Percentiles rank a stretch among this genome's conserved stretches.
phyloP scores from a whole-genome alignment of 371 early-diverging fungal genomes.

The Haplosporangium sp. region DNA sequence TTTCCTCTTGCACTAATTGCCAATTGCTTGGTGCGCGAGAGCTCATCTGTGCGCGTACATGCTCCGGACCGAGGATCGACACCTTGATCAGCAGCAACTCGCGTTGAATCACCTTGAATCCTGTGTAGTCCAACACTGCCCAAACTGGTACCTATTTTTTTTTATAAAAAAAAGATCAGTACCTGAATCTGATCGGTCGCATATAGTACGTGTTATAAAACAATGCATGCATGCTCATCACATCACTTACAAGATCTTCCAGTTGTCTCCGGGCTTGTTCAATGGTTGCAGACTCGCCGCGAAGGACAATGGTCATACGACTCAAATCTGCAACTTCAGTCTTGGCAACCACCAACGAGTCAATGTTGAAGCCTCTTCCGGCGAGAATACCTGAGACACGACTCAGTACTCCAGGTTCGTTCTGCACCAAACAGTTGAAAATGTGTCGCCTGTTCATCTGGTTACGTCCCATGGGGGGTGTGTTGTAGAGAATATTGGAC shows the following conservation, averaged over 20 bases:
- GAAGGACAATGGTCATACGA: conserved; percentile 95
- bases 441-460: conserved; percentile 76
- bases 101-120: conserved; percentile 85
- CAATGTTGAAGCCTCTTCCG: conserved; percentile 97
- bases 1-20: conserved; percentile 60
- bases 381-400: conserved; percentile 94
- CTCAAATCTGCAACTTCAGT: conserved; percentile 94
- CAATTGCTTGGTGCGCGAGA: conserved; percentile 43
- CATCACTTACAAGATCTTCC: conserved; percentile 83
- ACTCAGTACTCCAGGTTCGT: conserved; percentile 96
- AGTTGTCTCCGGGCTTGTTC: conserved; percentile 95
- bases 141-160: conserved; percentile 86
- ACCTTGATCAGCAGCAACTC: conserved; percentile 93
- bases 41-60: conserved; percentile 65
- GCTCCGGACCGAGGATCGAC: conserved; percentile 85
- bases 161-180: neutral
- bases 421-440: conserved; percentile 93
- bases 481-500: conserved; percentile 91
- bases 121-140: conserved; percentile 96
- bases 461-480: conserved; percentile 71
- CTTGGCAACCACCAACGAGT: conserved; percentile 92
- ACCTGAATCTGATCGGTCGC: neutral
- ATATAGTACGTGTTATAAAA: neutral
- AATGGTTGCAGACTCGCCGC: conserved; percentile 84
- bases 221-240: neutral